Base-by-base conservation (phyloP, 2,329 filamentous ascomycete genomes). In the Aspergillus carbonarius region DNA sequence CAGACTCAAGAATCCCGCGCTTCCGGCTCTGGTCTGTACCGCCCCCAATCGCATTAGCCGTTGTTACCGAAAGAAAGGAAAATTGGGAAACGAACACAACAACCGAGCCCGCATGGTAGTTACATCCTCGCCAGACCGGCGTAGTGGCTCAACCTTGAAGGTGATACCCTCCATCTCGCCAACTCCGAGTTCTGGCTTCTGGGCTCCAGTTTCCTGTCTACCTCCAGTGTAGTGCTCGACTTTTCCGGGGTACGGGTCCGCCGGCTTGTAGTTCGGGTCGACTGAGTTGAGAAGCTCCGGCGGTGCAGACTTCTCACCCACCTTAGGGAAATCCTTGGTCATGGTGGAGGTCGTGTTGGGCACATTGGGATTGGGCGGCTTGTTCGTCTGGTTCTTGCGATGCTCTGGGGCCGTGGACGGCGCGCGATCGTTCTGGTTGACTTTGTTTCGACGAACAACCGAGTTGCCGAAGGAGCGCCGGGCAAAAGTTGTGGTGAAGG, bases 1-100 rank as follows among this genome's bases (percentile, higher is more conserved):
- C 95, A 63, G 91, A 93, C 76, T 99, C 95, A 72, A 98, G 88
- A 66, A 90, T 98, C 67, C 95, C 95, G 74, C 95, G 88, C 79
- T 99, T 99, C 68, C 95, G 90, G 76, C 90, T 95, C 80, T 99
- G 95, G 81, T 99, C 93, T 97, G 70, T 56, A 15, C 5, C 3
- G 13, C 42, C 12, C 3, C 20, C 2, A 27, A 39, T 17, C 15
- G 20, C 8, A 44, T 53, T 32, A 53, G 50, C 32, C 35, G 27
- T 17, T 23, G 5, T 37, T 5, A n/a, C 7, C 7, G 23, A 13
- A 20, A 35, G 35, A 13, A 3, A 5, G 30, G n/a, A 50, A 42
- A 17, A 48, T 44, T 42, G 9, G 55, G 30, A 27, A 8, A 78
- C 79, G 61, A 65, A 80, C 78, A 91, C 78, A 90, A 82, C 72